Evolutionary conservation across 2,329 filamentous ascomycete genomes (phyloP).

Genomic region (Colletotrichum karsti): DNA sequence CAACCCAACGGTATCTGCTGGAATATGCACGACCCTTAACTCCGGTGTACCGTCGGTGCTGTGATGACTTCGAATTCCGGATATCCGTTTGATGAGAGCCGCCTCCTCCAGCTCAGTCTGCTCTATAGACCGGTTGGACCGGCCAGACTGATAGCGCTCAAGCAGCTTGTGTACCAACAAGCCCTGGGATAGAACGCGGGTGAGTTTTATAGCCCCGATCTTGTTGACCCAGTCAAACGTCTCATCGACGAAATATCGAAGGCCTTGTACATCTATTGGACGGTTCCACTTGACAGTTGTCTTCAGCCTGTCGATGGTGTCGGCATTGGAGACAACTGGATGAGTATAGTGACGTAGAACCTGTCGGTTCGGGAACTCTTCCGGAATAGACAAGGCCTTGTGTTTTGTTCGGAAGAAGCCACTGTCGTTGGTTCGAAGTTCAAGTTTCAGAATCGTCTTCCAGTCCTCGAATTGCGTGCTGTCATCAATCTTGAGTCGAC

Average conservation of each 20-base stretch:
- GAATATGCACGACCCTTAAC: slow-evolving; percentile 80
- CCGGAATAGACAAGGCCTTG: slow-evolving; percentile 77
- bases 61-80: slow-evolving; percentile 73
- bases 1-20: slow-evolving; percentile 79
- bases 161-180: slow-evolving; percentile 72
- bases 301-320: slow-evolving; percentile 64
- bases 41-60: slow-evolving; percentile 81
- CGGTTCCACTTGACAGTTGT: slow-evolving; percentile 67
- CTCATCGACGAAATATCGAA: slow-evolving; percentile 80
- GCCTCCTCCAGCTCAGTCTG: slow-evolving; percentile 53
- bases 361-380: slow-evolving; percentile 81
- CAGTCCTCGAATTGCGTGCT: slow-evolving; percentile 69
- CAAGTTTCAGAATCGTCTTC: slow-evolving; percentile 76
- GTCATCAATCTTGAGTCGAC: slow-evolving; percentile 69
- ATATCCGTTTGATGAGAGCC: slow-evolving; percentile 71
- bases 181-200: slow-evolving; percentile 80
- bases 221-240: slow-evolving; percentile 88
- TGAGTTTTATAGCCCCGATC: slow-evolving; percentile 83
- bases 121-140: slow-evolving; percentile 28
- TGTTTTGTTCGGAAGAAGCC: slow-evolving; percentile 82
- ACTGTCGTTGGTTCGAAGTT: slow-evolving; percentile 85
- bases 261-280: slow-evolving; percentile 68
- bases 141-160: slow-evolving; percentile 41
- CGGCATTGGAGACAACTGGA: slow-evolving; percentile 77
- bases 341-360: slow-evolving; percentile 89